Conservation (phyloP, 2,329 filamentous ascomycete genomes). For the Colletotrichum filicis region DNA sequence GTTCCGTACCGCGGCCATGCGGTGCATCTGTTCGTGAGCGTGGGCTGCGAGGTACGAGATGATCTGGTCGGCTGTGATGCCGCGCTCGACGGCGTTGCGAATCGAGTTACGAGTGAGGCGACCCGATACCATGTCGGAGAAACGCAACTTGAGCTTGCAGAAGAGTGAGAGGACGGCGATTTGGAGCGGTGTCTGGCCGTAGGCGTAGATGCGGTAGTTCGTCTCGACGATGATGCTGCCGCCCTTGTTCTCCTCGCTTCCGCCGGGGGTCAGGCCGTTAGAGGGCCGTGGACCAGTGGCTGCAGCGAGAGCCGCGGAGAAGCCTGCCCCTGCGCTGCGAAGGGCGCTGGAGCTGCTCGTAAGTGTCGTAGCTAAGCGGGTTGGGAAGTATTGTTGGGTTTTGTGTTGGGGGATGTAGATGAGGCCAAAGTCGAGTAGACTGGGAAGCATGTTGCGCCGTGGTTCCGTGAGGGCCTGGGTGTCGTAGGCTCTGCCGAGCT, state of each 20-base stretch:
- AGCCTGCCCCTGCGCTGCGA: slow-evolving; percentile 74
- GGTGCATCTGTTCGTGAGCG: slow-evolving; percentile 93
- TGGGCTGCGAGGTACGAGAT: slow-evolving; percentile 92
- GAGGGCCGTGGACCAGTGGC: slow-evolving; percentile 45
- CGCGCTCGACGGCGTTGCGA: slow-evolving; percentile 84
- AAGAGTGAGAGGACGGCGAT: slow-evolving; percentile 95
- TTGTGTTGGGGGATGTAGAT: slow-evolving; percentile 76
- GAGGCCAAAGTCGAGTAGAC: slow-evolving; percentile 91
- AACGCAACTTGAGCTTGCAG: slow-evolving; percentile 86
- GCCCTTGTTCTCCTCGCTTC: slow-evolving; percentile 67
- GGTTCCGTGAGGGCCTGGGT: slow-evolving; percentile 84
- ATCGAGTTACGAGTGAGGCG: slow-evolving; percentile 91
- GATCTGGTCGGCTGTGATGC: slow-evolving; percentile 96
- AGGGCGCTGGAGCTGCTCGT: slow-evolving; percentile 79
- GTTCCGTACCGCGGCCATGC: slow-evolving; percentile 66
- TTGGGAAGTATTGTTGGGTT: slow-evolving; percentile 82
- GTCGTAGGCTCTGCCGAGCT: slow-evolving; percentile 91
- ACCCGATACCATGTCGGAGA: slow-evolving; percentile 93
- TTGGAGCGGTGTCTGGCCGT: slow-evolving; percentile 92
- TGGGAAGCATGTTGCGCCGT: slow-evolving; percentile 88
- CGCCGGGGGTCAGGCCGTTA: slow-evolving; percentile 47
- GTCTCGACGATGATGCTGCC: slow-evolving; percentile 93
- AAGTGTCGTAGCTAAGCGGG: slow-evolving; percentile 91
- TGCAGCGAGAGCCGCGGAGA: slow-evolving; percentile 72
- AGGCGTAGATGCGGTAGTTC: slow-evolving; percentile 97